Evolutionary conservation across 176 grass and related monocot genomes (phyloP).

Genomic region (Hordeum vulgare): DNA sequence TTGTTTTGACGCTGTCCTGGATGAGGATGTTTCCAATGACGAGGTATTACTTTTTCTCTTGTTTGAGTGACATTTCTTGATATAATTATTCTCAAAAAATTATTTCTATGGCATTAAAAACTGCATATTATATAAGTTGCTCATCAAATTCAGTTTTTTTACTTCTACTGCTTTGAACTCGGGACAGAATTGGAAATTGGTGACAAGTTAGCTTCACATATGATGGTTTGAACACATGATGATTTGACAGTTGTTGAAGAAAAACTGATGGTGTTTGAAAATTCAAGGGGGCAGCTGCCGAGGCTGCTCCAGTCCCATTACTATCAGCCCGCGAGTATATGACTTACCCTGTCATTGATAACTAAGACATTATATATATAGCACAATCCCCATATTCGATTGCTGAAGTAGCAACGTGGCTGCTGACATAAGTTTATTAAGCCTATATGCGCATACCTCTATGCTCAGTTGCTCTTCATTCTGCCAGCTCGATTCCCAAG

Average conservation of each 20-base stretch:
- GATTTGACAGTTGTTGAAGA: neutral
- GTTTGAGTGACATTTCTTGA: neutral
- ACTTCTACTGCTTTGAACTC: neutral
- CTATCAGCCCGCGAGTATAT: neutral
- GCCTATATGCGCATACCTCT: neutral
- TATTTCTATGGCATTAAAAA: neutral
- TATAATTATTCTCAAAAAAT: neutral
- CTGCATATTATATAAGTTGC: neutral
- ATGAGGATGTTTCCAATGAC: slow-evolving; percentile 88
- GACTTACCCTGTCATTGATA: neutral
- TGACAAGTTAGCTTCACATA: neutral
- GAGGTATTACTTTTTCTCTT: slow-evolving; percentile 58
- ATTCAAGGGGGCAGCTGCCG: neutral
- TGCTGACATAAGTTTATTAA: neutral
- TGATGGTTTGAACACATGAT: neutral
- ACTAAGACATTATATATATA: neutral
- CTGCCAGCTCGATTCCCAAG: neutral
- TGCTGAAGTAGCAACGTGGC: neutral
- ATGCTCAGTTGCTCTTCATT: neutral
- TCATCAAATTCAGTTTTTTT: neutral
- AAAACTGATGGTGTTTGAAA: neutral
- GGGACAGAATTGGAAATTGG: neutral
- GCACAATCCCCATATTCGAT: neutral
- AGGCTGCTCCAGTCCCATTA: neutral
- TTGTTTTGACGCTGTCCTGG: slow-evolving; percentile 94